phyloP scores from a whole-genome alignment of 78 protist species.

The Dictyostelium purpureum region DNA sequence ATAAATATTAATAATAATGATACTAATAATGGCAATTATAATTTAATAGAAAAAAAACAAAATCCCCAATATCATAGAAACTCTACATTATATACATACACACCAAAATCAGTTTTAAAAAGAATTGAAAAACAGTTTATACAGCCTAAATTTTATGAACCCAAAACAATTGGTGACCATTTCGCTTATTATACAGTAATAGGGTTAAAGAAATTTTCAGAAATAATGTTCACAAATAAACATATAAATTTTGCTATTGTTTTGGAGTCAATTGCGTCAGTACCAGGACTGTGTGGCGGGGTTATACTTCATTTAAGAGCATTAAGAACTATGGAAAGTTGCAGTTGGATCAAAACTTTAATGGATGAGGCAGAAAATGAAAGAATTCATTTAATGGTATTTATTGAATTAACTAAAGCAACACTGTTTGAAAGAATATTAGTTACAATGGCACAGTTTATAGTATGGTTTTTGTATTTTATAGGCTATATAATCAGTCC shows the following conservation, averaged over 20 bases:
- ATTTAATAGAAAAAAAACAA: neutral
- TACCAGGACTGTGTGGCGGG: constrained; percentile 93
- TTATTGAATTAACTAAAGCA: constrained; percentile 70
- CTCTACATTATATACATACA: constrained; percentile 10
- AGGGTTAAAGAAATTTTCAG: constrained; percentile 22
- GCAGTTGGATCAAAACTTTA: constrained; percentile 80
- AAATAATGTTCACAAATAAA: constrained; percentile 55
- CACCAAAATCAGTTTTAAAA: neutral
- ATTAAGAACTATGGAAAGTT: constrained; percentile 86
- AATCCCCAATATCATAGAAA: constrained; percentile 24
- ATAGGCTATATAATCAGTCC: constrained; percentile 77
- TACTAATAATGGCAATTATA: no score
- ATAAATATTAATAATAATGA: no score
- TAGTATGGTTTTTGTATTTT: constrained; percentile 47
- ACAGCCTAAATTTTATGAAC: neutral
- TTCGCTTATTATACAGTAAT: constrained; percentile 32
- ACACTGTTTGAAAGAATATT: constrained; percentile 5
- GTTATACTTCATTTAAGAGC: constrained; percentile 87
- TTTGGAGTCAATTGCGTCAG: constrained; percentile 80
- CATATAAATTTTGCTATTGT: constrained; percentile 59
- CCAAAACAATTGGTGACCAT: constrained; percentile 4
- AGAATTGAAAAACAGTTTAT: constrained; percentile 55
- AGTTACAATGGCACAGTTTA: constrained; percentile 78
- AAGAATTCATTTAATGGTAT: constrained; percentile 93
- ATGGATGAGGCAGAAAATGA: constrained; percentile 95